Conservation (phyloP, 306 rosid genomes). For the Dalbergia cochinchinensis region DNA sequence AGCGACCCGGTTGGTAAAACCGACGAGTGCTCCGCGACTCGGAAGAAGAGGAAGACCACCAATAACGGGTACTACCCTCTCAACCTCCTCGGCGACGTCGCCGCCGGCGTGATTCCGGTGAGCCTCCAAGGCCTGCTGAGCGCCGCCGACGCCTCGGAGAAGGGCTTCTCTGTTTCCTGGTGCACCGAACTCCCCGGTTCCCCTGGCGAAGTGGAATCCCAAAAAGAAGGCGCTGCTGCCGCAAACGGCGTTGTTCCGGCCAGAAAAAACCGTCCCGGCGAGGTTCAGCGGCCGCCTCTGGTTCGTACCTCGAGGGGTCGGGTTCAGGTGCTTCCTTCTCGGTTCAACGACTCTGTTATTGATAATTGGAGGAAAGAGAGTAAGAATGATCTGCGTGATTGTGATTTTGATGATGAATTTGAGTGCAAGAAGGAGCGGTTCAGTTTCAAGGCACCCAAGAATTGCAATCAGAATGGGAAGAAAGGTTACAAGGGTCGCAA, state of each 20-base stretch:
- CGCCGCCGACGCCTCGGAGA: slow-evolving; percentile 59
- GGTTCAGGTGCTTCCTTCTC: slow-evolving; percentile 98
- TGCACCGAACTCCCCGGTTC: slow-evolving; percentile 67
- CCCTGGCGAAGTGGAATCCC: slow-evolving; percentile 63
- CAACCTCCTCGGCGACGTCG: slow-evolving; percentile 87
- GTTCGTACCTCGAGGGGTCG: slow-evolving; percentile 94
- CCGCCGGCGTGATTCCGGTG: slow-evolving; percentile 79
- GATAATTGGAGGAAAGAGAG: slow-evolving; percentile 96
- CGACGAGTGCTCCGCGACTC: slow-evolving; percentile 65
- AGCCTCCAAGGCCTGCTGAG: slow-evolving; percentile 70
- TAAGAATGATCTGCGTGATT: slow-evolving; percentile 62
- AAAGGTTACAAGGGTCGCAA: slow-evolving; percentile 60
- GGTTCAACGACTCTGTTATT: slow-evolving; percentile 93
- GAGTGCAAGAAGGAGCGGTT: slow-evolving; percentile 65
- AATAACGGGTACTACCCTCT: slow-evolving; percentile 81
- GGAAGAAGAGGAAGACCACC: slow-evolving; percentile 79
- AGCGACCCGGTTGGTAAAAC: slow-evolving; percentile 75
- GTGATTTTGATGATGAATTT: slow-evolving; percentile 60
- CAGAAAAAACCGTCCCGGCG: slow-evolving; percentile 51
- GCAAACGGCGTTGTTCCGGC: slow-evolving; percentile 40
- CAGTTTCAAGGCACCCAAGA: slow-evolving; percentile 60
- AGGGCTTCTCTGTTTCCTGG: slow-evolving; percentile 76
- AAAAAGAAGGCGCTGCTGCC: slow-evolving; percentile 27
- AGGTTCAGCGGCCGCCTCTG: slow-evolving; percentile 82
- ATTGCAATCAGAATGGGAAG: slow-evolving; percentile 51